A percentile compares a stretch with the other conserved stretches of the same genome.
phyloP scores from a whole-genome alignment of 2,329 filamentous ascomycete genomes.

The Calonectria honghensis region DNA sequence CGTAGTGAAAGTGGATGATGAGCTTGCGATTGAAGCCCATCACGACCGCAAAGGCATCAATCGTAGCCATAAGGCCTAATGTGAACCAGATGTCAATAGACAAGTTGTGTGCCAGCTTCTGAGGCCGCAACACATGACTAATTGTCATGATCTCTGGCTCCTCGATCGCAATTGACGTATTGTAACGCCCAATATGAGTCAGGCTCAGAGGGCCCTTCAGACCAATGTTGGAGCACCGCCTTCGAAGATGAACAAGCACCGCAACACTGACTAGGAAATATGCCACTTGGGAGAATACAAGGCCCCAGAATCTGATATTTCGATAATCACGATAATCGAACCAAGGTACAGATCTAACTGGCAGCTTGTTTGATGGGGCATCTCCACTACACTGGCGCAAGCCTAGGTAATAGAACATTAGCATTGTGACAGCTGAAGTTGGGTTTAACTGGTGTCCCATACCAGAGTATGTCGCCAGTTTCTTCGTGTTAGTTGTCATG shows the following conservation, averaged over 20 bases:
- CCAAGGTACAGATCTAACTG: too few relatives aligned
- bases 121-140: background rate
- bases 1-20: background rate
- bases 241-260: background rate
- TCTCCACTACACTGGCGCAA: too few relatives aligned
- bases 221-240: background rate
- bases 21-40: constrained; percentile 6
- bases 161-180: background rate
- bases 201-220: too few relatives aligned
- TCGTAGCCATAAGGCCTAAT: background rate
- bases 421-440: too few relatives aligned
- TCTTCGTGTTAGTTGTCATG: background rate
- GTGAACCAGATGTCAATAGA: constrained; percentile 2
- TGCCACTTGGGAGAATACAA: background rate
- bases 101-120: background rate
- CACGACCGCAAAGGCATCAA: background rate
- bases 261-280: background rate
- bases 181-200: background rate
- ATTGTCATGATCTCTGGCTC: background rate
- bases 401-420: background rate
- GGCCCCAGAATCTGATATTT: background rate
- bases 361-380: background rate
- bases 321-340: background rate
- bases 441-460: background rate
- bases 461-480: background rate